These are phyloP conservation scores for Nannizziopsis arthrosporioides DNA, from an alignment of 2,329 filamentous ascomycete genomes.

Conservation along the genomic window DNA sequence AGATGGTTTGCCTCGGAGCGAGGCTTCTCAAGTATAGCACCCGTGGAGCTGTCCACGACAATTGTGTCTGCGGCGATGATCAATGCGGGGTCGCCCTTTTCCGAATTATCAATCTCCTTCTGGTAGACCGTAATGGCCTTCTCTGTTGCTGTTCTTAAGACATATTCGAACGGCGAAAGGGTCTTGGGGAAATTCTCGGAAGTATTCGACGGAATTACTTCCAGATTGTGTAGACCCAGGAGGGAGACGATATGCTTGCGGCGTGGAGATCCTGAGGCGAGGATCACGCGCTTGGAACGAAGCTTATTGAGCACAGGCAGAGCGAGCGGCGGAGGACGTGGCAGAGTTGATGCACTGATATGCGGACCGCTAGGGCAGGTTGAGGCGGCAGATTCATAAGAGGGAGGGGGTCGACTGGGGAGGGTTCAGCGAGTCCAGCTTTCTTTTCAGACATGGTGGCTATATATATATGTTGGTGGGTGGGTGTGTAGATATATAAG, in stretches of 20 bases:
- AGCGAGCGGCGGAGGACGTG: constrained; percentile 50
- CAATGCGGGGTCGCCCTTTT: constrained; percentile 59
- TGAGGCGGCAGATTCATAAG: constrained; percentile 24
- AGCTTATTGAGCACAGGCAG: constrained; percentile 69
- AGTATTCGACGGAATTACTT: constrained; percentile 70
- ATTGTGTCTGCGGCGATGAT: constrained; percentile 88
- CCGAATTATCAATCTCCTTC: constrained; percentile 45
- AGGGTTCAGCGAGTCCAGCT: neutral
- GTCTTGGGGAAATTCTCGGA: constrained; percentile 77
- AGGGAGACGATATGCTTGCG: constrained; percentile 66
- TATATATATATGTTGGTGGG: no score
- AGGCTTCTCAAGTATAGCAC: constrained; percentile 83
- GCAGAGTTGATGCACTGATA: constrained; percentile 19
- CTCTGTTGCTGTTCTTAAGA: constrained; percentile 68
- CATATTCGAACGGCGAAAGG: constrained; percentile 78
- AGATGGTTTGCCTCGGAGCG: constrained; percentile 68
- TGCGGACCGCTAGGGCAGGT: constrained; percentile 4
- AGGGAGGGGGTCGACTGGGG: constrained; percentile 24
- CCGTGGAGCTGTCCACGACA: constrained; percentile 58
- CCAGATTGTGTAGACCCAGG: constrained; percentile 69
- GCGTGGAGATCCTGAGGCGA: constrained; percentile 81
- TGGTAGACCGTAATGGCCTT: constrained; percentile 69
- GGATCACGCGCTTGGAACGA: constrained; percentile 67
- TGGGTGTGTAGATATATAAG: no score
- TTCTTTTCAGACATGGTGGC: constrained; percentile 12